Base-by-base conservation (phyloP, 257 asterid genomes). In the Solanum tarijense region DNA sequence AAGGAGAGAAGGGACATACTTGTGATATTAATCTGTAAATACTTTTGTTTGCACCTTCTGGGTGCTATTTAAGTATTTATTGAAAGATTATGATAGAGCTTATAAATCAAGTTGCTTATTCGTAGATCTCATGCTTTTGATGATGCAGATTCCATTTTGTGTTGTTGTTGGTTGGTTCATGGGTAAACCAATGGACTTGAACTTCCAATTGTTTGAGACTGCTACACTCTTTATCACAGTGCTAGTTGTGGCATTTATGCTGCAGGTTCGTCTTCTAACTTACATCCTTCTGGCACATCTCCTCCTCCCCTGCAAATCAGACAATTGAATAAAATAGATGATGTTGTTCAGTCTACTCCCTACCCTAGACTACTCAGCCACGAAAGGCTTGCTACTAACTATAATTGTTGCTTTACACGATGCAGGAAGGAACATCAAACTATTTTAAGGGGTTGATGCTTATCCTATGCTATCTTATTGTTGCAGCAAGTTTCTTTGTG, bases 101-200 rank as follows among this genome's bases (percentile, higher is more conserved):
- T 43, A 8, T 43, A 43, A 25, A 79, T 79, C 14, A 27, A 25
- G 65, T 79, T 79, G 84, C 84, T 41, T 25, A 79, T 14, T 43
- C 11, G 1, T 43, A 43, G 16, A 89, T 88, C 72, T 87, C 73
- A 18, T 60, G 43, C 41, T 87, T 65, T 55, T 86, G 90, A 83
- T 86, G 87, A 84, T 90, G 95, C 97, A 97, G 99, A 96, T 97
- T 83, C 99, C 99, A 25, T 97, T 97, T 93, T 97, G 99, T 76
- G 99, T 97, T 34, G 96, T 97, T 38, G 95, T 94, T 88, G 99
- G 99, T 75, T 97, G 99, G 99, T 86, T 92, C 89, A 95, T 96
- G 98, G 99, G 98, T 74, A 90, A 93, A 93, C 94, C 92, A 12
- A 97, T 97, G 99, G 98, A 96, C 93, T 91, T 97, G 98, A 97